Conservation (phyloP, 768 basidiomycete species). For the Suillus occidentalis region DNA sequence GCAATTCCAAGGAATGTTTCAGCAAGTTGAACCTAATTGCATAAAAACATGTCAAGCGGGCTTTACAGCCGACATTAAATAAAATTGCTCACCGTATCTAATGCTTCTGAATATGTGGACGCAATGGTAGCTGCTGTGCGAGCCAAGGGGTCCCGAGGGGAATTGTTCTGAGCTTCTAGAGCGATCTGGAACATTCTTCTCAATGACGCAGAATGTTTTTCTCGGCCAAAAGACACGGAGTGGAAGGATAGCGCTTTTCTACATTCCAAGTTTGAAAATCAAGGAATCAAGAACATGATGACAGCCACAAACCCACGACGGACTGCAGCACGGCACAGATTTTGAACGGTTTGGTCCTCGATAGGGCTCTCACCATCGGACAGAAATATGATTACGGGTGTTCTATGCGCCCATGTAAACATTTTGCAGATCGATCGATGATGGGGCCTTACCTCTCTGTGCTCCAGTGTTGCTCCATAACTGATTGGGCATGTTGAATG, state of each 20-base stretch:
- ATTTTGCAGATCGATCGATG: background rate
- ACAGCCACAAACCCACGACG: constrained; percentile 40
- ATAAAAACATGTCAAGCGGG: background rate
- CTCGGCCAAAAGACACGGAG: constrained; percentile 51
- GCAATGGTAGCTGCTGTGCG: constrained; percentile 33
- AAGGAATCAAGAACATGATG: background rate
- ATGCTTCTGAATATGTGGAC: constrained; percentile 50
- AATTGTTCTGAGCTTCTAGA: constrained; percentile 42
- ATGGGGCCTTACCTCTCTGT: constrained; percentile 41
- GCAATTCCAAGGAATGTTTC: constrained; percentile 60
- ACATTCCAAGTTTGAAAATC: background rate
- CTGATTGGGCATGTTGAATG: constrained; percentile 31
- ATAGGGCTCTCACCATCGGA: constrained; percentile 52
- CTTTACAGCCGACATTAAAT: background rate
- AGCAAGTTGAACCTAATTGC: constrained; percentile 48
- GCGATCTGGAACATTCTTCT: constrained; percentile 57
- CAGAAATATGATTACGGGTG: constrained; percentile 50
- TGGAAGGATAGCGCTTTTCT: constrained; percentile 61
- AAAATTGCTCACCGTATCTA: constrained; percentile 44
- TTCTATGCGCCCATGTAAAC: constrained; percentile 26
- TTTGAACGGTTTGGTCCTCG: constrained; percentile 37
- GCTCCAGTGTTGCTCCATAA: constrained; percentile 51
- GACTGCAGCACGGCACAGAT: constrained; percentile 42
- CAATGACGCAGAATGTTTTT: constrained; percentile 26
- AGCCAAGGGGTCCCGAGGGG: constrained; percentile 39